Conservation (phyloP, 148 eudicot genomes). For the Arbutus unedo region DNA sequence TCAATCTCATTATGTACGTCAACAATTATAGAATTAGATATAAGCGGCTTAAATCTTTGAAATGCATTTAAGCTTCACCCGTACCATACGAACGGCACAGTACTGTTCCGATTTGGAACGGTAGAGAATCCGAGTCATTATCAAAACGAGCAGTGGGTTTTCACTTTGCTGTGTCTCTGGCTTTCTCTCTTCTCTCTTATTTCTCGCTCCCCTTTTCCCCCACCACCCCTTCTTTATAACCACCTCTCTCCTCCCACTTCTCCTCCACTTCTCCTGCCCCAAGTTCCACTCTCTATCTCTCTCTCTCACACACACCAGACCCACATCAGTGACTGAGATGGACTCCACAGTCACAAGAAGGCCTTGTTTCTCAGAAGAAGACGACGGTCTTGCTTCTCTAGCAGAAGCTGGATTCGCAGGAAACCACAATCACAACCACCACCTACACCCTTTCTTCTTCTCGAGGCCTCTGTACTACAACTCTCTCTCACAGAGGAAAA, state of each 20-base stretch:
- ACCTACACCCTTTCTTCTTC: neutral
- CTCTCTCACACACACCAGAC: neutral
- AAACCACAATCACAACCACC: neutral
- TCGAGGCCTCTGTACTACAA: slow-evolving; percentile 12
- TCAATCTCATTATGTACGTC: too few species aligned
- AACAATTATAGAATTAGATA: too few species aligned
- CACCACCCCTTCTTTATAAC: neutral
- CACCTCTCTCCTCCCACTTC: neutral
- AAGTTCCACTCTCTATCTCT: neutral
- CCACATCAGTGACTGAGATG: slow-evolving; percentile 16
- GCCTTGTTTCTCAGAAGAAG: slow-evolving; percentile 14
- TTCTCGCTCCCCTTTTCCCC: neutral
- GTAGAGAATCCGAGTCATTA: too few species aligned
- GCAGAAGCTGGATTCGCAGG: slow-evolving; percentile 17
- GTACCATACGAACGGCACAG: too few species aligned
- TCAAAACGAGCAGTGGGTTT: too few species aligned
- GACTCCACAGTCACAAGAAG: slow-evolving; percentile 21
- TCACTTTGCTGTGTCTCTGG: too few species aligned
- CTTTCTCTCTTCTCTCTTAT: too few species aligned
- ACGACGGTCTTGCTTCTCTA: slow-evolving; percentile 22
- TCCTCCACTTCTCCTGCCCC: neutral
- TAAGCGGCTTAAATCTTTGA: too few species aligned
- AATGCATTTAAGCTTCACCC: too few species aligned
- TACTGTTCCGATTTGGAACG: too few species aligned
- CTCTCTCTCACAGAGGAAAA: neutral